These are phyloP conservation scores for Macrophomina pseudophaseolina DNA, from an alignment of 2,329 filamentous ascomycete genomes.

Conservation along the genomic window DNA sequence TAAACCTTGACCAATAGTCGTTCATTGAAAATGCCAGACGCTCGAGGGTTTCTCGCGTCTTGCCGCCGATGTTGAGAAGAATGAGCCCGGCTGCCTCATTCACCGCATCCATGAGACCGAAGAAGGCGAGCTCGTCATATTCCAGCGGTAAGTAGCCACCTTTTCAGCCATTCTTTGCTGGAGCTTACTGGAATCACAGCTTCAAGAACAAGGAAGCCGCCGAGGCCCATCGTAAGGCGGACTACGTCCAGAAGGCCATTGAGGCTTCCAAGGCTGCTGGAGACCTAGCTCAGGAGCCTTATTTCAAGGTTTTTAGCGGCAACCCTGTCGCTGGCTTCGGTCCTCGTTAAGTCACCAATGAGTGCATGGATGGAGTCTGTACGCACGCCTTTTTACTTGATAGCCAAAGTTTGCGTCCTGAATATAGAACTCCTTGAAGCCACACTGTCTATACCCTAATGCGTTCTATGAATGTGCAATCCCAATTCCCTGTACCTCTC, in stretches of 20 bases:
- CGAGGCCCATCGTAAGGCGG: not conserved
- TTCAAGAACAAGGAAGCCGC: not conserved
- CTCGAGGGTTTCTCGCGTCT: not conserved
- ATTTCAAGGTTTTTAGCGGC: not conserved
- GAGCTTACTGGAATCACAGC: not conserved
- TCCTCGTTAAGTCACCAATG: not conserved
- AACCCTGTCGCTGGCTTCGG: not conserved
- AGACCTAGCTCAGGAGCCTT: not conserved
- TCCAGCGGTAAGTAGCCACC: not conserved
- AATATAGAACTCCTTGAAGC: not conserved
- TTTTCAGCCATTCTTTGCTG: not conserved
- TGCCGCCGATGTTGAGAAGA: not conserved
- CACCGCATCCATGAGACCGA: slow-evolving; percentile 4
- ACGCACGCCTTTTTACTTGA: not conserved
- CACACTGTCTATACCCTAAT: too few relatives aligned
- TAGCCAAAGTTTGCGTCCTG: not conserved
- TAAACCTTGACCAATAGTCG: too few relatives aligned
- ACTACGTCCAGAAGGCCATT: not conserved
- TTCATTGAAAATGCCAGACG: not conserved
- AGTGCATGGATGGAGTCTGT: not conserved
- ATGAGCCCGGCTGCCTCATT: slow-evolving; percentile 1
- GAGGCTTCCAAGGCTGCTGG: not conserved
- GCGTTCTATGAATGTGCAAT: too few relatives aligned
- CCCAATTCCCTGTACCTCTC: too few relatives aligned
- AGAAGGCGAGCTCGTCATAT: not conserved